Percentiles rank a stretch among this genome's conserved stretches.
These are phyloP conservation scores for Metschnikowia shivogae DNA, from an alignment of 805 yeast species.

Conservation along the genomic window DNA sequence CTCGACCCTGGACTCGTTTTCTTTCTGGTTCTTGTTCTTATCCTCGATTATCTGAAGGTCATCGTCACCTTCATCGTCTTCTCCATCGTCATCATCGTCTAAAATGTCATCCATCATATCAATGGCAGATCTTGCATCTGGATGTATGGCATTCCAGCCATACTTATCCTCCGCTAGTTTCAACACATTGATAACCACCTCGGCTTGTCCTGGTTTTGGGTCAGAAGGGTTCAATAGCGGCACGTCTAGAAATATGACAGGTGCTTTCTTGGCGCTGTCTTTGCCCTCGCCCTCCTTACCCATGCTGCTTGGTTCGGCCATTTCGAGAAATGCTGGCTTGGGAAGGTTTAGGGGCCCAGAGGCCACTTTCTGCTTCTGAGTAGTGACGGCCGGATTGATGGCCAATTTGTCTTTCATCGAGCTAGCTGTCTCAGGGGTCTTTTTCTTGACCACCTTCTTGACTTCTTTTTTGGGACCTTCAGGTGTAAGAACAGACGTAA, in stretches of 20 bases:
- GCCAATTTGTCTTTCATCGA: conserved; percentile 14
- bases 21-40: conserved; percentile 14
- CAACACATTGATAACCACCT: conserved; percentile 66
- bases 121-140: conserved; percentile 56
- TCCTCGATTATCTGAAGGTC: conserved; percentile 26
- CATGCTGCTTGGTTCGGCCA: conserved; percentile 8
- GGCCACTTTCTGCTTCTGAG: conserved; percentile 17
- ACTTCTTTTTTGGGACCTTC: conserved; percentile 9
- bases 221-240: conserved; percentile 46
- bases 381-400: conserved; percentile 21
- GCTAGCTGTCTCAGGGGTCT: conserved; percentile 17
- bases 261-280: conserved; percentile 22
- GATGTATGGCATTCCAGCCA: conserved; percentile 72
- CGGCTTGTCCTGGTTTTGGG: conserved; percentile 55
- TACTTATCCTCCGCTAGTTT: conserved; percentile 78
- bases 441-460: conserved; percentile 16
- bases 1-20: conserved; percentile 29
- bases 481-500: background rate
- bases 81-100: conserved; percentile 49
- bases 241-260: conserved; percentile 53
- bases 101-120: conserved; percentile 47
- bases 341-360: conserved; percentile 10
- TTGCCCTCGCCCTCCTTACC: conserved; percentile 9
- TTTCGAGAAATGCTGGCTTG: conserved; percentile 16
- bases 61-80: conserved; percentile 45